Conservation (phyloP, 495 filamentous ascomycete genomes). For the Podospora conica region DNA sequence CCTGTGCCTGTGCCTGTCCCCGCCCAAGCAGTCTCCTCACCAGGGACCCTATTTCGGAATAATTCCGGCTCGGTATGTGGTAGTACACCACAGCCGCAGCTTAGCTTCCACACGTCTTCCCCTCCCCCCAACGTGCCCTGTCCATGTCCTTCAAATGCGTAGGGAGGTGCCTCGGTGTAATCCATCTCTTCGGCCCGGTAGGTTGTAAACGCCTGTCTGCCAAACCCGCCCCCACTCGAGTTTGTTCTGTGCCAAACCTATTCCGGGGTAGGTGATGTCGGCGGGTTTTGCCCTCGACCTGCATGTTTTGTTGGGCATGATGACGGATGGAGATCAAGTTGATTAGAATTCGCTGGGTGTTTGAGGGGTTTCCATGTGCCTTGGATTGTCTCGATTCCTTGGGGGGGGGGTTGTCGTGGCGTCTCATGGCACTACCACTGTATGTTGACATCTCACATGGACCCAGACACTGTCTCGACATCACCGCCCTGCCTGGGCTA, state of each 20-base stretch:
- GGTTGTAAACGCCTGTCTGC: not conserved
- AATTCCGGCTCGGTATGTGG: not conserved
- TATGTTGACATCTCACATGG: no score
- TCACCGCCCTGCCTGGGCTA: no score
- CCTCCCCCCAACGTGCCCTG: not conserved
- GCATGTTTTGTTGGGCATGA: no score
- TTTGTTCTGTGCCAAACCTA: not conserved
- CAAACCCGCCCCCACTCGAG: not conserved
- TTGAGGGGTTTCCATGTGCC: no score
- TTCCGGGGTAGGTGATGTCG: not conserved
- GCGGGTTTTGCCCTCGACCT: not conserved
- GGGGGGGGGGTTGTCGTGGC: no score
- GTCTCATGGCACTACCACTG: no score
- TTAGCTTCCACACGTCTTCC: not conserved
- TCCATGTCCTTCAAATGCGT: no score
- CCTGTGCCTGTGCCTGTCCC: not conserved
- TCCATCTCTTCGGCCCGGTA: not conserved
- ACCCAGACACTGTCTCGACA: no score
- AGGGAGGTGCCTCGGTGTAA: not conserved
- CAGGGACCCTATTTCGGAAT: not conserved
- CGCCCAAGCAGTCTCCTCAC: no score
- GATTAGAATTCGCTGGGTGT: no score
- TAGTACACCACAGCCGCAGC: not conserved
- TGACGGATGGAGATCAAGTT: no score
- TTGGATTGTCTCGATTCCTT: no score